A percentile compares a stretch with the other conserved stretches of the same genome.
phyloP scores from a whole-genome alignment of 805 yeast species.

The Spencermartinsiella europaea region DNA sequence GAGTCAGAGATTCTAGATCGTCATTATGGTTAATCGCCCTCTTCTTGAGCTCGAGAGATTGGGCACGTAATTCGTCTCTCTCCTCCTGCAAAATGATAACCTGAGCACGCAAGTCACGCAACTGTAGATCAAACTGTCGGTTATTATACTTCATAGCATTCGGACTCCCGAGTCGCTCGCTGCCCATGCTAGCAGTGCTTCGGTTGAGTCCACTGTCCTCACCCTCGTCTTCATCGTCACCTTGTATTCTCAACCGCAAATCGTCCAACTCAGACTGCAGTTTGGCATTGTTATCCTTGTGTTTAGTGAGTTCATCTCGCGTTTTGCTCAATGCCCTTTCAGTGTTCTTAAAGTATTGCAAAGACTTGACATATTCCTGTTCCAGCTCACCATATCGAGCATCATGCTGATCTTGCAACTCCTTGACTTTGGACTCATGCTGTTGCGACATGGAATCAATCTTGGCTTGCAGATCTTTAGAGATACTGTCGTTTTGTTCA shows the following conservation, averaged over 20 bases:
- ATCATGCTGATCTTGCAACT: conserved; percentile 33
- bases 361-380: conserved; percentile 63
- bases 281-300: conserved; percentile 50
- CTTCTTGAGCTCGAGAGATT: conserved; percentile 28
- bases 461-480: conserved; percentile 17
- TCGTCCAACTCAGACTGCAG: conserved; percentile 66
- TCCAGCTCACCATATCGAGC: conserved; percentile 43
- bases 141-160: conserved; percentile 16
- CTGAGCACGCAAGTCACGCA: conserved; percentile 81
- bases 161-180: conserved; percentile 15
- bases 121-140: conserved; percentile 65
- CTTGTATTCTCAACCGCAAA: conserved; percentile 47
- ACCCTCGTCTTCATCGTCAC: conserved; percentile 23
- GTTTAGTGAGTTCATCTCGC: conserved; percentile 63
- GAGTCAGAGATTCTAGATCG: conserved; percentile 19
- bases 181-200: conserved; percentile 28
- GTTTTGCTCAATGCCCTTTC: conserved; percentile 69
- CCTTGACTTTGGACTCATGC: conserved; percentile 34
- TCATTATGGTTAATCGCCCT: conserved; percentile 25
- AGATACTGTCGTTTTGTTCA: conserved; percentile 17
- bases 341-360: conserved; percentile 67
- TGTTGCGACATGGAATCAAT: conserved; percentile 9
- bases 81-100: conserved; percentile 76
- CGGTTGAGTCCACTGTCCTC: conserved; percentile 28
- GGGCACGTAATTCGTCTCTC: conserved; percentile 56